Evolutionary conservation across 306 rosid genomes (phyloP).

Genomic region (Oxytropis ochrocephala): DNA sequence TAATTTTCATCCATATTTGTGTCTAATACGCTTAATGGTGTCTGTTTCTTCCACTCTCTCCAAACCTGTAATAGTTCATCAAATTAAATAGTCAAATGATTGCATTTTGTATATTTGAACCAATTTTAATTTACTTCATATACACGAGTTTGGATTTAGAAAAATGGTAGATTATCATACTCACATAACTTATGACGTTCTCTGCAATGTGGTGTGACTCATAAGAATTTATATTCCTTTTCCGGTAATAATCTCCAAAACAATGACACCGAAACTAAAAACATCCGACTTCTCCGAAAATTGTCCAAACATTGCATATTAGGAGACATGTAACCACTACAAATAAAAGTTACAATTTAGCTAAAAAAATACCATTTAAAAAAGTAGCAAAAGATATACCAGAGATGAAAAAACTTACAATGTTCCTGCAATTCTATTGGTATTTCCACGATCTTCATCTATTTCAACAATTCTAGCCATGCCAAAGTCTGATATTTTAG

Average conservation of each 20-base stretch:
- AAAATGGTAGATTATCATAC: not conserved
- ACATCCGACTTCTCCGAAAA: constrained; percentile 32
- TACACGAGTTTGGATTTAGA: not conserved
- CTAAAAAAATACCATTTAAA: not conserved
- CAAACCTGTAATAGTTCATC: constrained; percentile 21
- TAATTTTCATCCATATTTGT: constrained; percentile 14
- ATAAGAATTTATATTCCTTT: constrained; percentile 15
- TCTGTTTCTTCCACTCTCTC: constrained; percentile 35
- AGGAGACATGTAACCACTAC: constrained; percentile 32
- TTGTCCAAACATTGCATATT: constrained; percentile 31
- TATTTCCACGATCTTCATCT: constrained; percentile 10
- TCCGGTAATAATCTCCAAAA: constrained; percentile 33
- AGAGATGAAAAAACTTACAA: constrained; percentile 11
- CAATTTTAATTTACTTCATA: not conserved
- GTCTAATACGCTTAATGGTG: constrained; percentile 30
- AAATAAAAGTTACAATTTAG: not conserved
- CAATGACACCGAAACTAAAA: constrained; percentile 30
- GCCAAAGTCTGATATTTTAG: constrained; percentile 43
- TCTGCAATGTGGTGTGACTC: not conserved
- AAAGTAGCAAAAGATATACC: not conserved
- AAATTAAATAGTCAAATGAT: not conserved
- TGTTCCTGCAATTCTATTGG: constrained; percentile 30
- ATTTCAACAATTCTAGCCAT: constrained; percentile 24
- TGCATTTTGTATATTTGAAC: not conserved
- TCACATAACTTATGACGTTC: not conserved